Evolutionary conservation across 1,139 yeast species (phyloP).

Genomic region (Suzukiozyma palmioleophila): DNA sequence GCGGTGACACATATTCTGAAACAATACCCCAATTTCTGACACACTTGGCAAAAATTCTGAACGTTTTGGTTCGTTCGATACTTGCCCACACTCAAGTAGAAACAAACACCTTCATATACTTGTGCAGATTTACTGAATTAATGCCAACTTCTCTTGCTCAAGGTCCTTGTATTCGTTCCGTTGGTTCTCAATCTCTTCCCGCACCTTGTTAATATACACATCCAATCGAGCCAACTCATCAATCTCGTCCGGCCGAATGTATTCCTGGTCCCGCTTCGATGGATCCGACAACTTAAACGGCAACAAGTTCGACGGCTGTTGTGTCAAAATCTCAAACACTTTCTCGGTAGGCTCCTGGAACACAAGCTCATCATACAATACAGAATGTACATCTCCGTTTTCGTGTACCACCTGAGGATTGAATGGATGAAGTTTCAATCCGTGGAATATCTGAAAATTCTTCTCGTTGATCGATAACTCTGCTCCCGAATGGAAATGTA

Average conservation of each 20-base stretch:
- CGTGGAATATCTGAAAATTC: slow-evolving; percentile 81
- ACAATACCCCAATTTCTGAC: no score
- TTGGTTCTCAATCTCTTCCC: slow-evolving; percentile 51
- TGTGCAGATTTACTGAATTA: slow-evolving; percentile 24
- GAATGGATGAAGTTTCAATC: slow-evolving; percentile 87
- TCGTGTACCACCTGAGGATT: slow-evolving; percentile 41
- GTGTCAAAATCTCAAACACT: slow-evolving; percentile 73
- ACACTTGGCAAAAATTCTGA: no score
- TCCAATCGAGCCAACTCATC: slow-evolving; percentile 78
- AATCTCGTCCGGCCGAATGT: slow-evolving; percentile 49
- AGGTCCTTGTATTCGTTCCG: slow-evolving; percentile 47
- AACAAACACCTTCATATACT: no score
- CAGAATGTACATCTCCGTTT: slow-evolving; percentile 54
- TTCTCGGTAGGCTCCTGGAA: slow-evolving; percentile 95
- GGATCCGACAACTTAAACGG: slow-evolving; percentile 54
- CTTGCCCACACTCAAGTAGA: no score
- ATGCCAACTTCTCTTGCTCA: slow-evolving; percentile 44
- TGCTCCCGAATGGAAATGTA: slow-evolving; percentile 80
- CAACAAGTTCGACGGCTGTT: slow-evolving; percentile 67
- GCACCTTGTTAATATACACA: slow-evolving; percentile 60
- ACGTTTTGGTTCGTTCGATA: no score
- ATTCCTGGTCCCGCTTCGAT: slow-evolving; percentile 40
- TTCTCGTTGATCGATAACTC: slow-evolving; percentile 67
- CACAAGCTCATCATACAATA: slow-evolving; percentile 84
- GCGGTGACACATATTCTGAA: no score